Evolutionary conservation across 176 grass and related monocot genomes (phyloP).

Genomic region (Poa pratensis): DNA sequence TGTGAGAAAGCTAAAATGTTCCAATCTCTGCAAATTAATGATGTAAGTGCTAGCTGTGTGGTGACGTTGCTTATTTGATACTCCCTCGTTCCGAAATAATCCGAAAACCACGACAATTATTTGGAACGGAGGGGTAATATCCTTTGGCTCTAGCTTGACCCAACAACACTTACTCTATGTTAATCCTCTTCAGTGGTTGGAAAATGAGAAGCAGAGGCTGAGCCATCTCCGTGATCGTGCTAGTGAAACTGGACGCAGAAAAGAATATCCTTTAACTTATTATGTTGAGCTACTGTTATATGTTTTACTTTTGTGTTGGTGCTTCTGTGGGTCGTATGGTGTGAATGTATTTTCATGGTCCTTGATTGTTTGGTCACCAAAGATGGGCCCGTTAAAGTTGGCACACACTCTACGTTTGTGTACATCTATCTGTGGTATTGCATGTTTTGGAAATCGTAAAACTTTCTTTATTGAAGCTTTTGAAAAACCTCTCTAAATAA

Average conservation of each 20-base stretch:
- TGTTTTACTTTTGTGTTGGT: not conserved
- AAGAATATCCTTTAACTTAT: constrained; percentile 91
- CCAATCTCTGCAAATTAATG: constrained; percentile 78
- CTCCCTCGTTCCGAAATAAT: too few relatives aligned
- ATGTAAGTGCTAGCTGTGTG: constrained; percentile 57
- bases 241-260: constrained; percentile 95
- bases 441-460: constrained; percentile 5
- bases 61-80: constrained; percentile 28
- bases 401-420: not conserved
- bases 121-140: not conserved
- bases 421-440: constrained; percentile 9
- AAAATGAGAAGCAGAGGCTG: constrained; percentile 88
- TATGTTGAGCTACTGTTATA: constrained; percentile 38
- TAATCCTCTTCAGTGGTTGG: constrained; percentile 70
- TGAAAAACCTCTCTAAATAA: not conserved
- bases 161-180: constrained; percentile 32
- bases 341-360: constrained; percentile 11
- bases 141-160: constrained; percentile 29
- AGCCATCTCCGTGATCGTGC: constrained; percentile 96
- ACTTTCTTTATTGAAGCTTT: constrained; percentile 24
- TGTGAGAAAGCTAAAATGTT: constrained; percentile 74
- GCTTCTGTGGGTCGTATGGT: not conserved
- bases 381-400: constrained; percentile 8
- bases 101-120: too few relatives aligned
- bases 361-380: constrained; percentile 14